Base-by-base conservation (phyloP, 768 basidiomycete genomes). In the Tylopilus felleus region DNA sequence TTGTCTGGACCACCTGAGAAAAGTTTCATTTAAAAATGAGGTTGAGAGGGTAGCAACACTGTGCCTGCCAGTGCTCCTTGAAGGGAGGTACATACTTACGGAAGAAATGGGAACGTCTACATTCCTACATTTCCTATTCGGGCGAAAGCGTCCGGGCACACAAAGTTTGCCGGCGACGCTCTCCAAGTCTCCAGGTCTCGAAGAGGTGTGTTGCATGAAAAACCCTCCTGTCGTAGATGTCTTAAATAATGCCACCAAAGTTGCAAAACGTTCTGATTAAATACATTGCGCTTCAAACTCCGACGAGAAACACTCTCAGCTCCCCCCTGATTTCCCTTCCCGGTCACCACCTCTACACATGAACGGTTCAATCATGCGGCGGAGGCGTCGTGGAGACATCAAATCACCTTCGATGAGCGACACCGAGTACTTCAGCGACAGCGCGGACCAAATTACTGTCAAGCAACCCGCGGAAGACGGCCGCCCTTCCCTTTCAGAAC, bases 401-500 rank as follows among this genome's bases (percentile, higher is more conserved):
- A 48, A 57, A 41, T 44, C 65, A 0, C 53, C 60, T 23, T 48
- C 60, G 3, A 21, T 46, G 29, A 64, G 59, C 45, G 67, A 60
- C 41, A 58, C 58, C 23, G 66, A 69, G n/a, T 66, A 65, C 57
- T 64, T 60, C 28, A 60, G 58, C 38, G 63, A 65, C 40, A 39
- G 43, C 13, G 46, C 36, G 5, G 14, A 2, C n/a, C 57, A 54
- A 17, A 36, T 36, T n/a, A 28, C 36, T 5, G 16, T 28, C 36
- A 45, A 56, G 16, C 36, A 51, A 10, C 31, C 54, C 8, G 21
- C 47, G 21, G 33, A 21, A 28, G 51, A 52, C 8, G 21, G 25
- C 14, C 35, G 33, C n/a, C 52, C 61, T 17, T 62, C 60, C n/a
- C 53, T 53, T 13, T 66, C 58, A 9, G 62, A 65, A 25, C 52